Evolutionary conservation across 2,329 filamentous ascomycete genomes (phyloP).

Genomic region (Lecanicillium sp.): DNA sequence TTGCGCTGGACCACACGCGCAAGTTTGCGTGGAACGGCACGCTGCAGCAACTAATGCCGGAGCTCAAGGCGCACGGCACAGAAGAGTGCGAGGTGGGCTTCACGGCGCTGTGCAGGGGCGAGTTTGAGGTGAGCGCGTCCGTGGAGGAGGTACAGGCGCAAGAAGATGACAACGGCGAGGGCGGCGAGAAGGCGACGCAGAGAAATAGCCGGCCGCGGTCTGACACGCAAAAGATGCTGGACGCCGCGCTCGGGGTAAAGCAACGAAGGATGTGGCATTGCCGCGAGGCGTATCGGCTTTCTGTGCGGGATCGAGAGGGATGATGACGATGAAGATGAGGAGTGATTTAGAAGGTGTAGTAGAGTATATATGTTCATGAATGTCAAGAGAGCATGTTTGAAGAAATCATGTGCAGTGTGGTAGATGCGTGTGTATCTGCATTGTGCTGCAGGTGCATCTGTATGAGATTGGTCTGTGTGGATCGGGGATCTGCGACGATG

Average conservation of each 20-base stretch:
- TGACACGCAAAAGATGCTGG: slow-evolving; percentile 50
- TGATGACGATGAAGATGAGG: background rate
- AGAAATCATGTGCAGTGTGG: no score
- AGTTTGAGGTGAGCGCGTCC: slow-evolving; percentile 73
- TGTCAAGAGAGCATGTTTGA: no score
- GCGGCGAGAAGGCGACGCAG: slow-evolving; percentile 9
- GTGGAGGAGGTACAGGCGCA: slow-evolving; percentile 70
- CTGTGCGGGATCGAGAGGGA: slow-evolving; percentile 37
- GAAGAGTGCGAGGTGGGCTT: slow-evolving; percentile 59
- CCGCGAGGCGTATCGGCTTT: slow-evolving; percentile 46
- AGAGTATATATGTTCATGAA: no score
- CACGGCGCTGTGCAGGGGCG: slow-evolving; percentile 68
- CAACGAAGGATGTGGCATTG: slow-evolving; percentile 60
- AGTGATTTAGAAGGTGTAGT: no score
- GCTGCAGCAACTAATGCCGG: slow-evolving; percentile 64
- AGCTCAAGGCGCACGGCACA: slow-evolving; percentile 51
- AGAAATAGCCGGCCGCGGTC: slow-evolving; percentile 31
- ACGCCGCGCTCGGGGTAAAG: slow-evolving; percentile 49
- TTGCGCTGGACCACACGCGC: slow-evolving; percentile 73
- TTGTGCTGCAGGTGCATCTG: no score
- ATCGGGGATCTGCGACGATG: no score
- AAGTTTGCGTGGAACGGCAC: slow-evolving; percentile 81
- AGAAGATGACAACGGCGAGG: slow-evolving; percentile 22
- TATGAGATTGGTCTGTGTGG: no score
- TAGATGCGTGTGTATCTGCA: no score